Base-by-base conservation (phyloP, 2,329 filamentous ascomycete genomes). In the Rhinocladiella similis region DNA sequence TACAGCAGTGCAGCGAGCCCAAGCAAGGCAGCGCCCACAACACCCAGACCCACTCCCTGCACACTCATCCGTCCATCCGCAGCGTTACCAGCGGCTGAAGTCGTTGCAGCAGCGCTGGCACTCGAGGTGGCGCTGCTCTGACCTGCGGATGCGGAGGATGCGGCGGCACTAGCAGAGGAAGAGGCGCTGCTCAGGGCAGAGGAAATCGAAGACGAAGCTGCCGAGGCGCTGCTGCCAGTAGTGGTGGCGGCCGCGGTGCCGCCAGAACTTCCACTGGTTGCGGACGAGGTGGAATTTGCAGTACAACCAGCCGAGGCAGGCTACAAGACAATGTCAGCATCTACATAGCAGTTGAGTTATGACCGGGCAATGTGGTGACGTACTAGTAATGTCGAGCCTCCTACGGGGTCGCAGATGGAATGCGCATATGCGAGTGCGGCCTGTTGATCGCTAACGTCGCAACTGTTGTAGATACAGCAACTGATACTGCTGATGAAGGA, bases 391-490 rank as follows among this genome's bases (percentile, higher is more conserved):
- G 70, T 63, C 29, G 63, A 72, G 47, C 74, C 67, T 27, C 72
- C 73, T 10, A 65, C 72, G 33, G 67, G 65, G 27, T 66, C 66
- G 64, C 75, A 77, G 65, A 76, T 70, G 18, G 67, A 63, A 50
- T 70, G 46, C 20, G 48, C 47, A 42, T 50, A 64, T 27, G 59
- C 59, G 39, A 54, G 64, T 64, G 18, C 69, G 71, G 74, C 61
- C 36, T 74, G 51, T 56, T 81, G 75, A n/a, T 79, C 76, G 0
- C 64, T 63, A 0, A 63, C 20, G 29, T 64, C 62, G 67, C 81
- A 83, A n/a, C 68, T 66, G 1, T 63, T 63, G 16, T 71, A 66
- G 18, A 84, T 69, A 62, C 81, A 84, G 68, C 79, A 81, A 42
- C 76, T 68, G 57, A 83, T 79, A 51, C 66, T 65, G 46, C 58